phyloP scores from a whole-genome alignment of 2,329 filamentous ascomycete species.

The Fusarium vanettenii region DNA sequence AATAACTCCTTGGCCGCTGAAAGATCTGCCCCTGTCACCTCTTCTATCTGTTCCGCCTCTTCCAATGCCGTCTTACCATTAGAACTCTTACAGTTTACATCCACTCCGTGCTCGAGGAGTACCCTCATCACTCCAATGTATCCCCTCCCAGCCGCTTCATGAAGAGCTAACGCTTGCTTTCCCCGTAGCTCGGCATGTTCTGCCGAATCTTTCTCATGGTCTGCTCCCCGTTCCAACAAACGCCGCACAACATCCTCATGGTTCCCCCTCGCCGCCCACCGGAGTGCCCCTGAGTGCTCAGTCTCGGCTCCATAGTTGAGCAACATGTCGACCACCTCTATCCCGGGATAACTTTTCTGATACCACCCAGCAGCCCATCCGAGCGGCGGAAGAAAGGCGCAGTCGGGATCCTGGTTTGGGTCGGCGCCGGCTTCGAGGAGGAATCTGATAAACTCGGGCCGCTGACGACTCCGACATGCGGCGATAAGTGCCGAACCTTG shows the following conservation, averaged over 20 bases:
- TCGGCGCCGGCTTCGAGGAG: constrained; percentile 25
- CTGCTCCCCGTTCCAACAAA: background rate
- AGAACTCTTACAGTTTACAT: background rate
- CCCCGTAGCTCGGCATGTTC: background rate
- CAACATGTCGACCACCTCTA: background rate
- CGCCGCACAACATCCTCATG: background rate
- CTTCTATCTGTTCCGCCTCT: background rate
- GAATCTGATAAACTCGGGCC: constrained; percentile 8
- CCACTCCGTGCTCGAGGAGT: background rate
- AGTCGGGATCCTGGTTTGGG: constrained; percentile 5
- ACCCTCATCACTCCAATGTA: background rate
- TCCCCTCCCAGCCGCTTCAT: background rate
- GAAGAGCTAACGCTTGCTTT: background rate
- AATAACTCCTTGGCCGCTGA: background rate
- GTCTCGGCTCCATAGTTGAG: background rate
- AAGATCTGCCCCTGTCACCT: background rate
- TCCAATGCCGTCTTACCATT: background rate
- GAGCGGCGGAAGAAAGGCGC: background rate
- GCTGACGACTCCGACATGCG: constrained; percentile 18
- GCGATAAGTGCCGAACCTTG: constrained; percentile 18
- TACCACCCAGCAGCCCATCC: background rate
- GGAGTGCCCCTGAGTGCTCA: background rate
- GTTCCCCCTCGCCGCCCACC: background rate
- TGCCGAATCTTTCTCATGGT: background rate
- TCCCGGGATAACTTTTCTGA: background rate